Percentiles rank a stretch among this genome's conserved stretches.
These are phyloP conservation scores for Orychophragmus violaceus DNA, from an alignment of 345 rosid species.

Conservation along the genomic window DNA sequence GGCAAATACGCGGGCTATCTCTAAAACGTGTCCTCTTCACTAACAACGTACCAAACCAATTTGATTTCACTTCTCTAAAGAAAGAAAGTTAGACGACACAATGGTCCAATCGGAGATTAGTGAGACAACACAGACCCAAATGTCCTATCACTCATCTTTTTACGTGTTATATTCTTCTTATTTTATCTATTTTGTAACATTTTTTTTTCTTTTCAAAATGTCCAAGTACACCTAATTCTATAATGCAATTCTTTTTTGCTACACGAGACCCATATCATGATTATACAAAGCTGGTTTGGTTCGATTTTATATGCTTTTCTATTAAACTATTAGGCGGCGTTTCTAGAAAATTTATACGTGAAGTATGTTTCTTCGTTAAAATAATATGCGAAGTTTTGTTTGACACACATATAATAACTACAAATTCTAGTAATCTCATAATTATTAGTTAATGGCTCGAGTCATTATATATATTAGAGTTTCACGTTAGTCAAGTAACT, in stretches of 20 bases:
- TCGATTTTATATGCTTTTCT: conserved; percentile 8
- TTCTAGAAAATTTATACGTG: conserved; percentile 22
- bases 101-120: conserved; percentile 31
- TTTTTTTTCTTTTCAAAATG: background rate
- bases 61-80: conserved; percentile 24
- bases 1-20: conserved; percentile 26
- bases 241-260: conserved; percentile 6
- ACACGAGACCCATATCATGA: conserved; percentile 17
- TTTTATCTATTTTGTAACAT: background rate
- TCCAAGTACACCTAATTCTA: conserved; percentile 11
- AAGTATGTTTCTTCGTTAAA: background rate
- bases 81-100: conserved; percentile 13
- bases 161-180: conserved; percentile 20
- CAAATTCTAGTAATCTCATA: conserved; percentile 10
- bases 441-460: background rate
- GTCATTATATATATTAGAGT: background rate
- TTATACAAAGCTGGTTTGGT: conserved; percentile 21
- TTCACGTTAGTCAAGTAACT: background rate
- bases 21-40: conserved; percentile 34
- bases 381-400: background rate
- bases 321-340: conserved; percentile 23
- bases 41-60: conserved; percentile 26
- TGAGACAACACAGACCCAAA: conserved; percentile 1
- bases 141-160: conserved; percentile 16
- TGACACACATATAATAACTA: background rate